Conservation (phyloP, 2,329 filamentous ascomycete genomes). For the Cercospora berteroae region DNA sequence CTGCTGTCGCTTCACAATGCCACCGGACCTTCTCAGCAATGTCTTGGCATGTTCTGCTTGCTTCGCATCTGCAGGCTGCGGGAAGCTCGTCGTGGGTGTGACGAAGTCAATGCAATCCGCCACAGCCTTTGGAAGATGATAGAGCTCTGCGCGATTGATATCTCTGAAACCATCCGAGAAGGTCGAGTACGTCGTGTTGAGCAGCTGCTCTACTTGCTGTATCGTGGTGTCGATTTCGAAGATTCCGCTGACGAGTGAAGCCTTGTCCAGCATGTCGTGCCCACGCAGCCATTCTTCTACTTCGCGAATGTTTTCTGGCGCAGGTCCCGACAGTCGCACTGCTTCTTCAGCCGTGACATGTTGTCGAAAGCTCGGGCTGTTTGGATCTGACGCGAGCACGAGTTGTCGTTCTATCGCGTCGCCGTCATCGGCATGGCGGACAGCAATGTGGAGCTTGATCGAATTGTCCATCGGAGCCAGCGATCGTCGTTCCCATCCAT, state of each 20-base stretch:
- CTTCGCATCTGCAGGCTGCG: slow-evolving; percentile 4
- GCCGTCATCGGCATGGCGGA: slow-evolving; percentile 22
- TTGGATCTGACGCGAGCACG: slow-evolving; percentile 15
- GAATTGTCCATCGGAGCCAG: slow-evolving; percentile 19
- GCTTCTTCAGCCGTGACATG: slow-evolving; percentile 19
- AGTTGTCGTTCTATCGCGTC: slow-evolving; percentile 18
- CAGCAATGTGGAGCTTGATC: slow-evolving; percentile 27
- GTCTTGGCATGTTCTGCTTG: not conserved
- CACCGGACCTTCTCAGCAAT: not conserved
- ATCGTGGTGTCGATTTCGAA: slow-evolving; percentile 27
- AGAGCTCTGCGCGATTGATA: slow-evolving; percentile 23
- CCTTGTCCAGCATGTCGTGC: slow-evolving; percentile 16
- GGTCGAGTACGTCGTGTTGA: slow-evolving; percentile 26
- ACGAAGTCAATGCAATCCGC: slow-evolving; percentile 24
- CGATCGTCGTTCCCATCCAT: slow-evolving; percentile 19
- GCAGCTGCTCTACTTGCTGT: slow-evolving; percentile 21
- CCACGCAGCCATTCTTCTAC: slow-evolving; percentile 20
- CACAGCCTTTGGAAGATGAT: slow-evolving; percentile 22
- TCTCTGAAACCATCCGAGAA: slow-evolving; percentile 21
- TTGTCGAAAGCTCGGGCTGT: slow-evolving; percentile 18
- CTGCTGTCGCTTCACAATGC: not conserved
- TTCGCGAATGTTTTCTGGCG: not conserved
- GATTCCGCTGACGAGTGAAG: slow-evolving; percentile 14
- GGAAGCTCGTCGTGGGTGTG: slow-evolving; percentile 27
- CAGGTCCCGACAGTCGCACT: slow-evolving; percentile 13